phyloP scores from a whole-genome alignment of 495 filamentous ascomycete species.

The Trichoderma orchidacearum region DNA sequence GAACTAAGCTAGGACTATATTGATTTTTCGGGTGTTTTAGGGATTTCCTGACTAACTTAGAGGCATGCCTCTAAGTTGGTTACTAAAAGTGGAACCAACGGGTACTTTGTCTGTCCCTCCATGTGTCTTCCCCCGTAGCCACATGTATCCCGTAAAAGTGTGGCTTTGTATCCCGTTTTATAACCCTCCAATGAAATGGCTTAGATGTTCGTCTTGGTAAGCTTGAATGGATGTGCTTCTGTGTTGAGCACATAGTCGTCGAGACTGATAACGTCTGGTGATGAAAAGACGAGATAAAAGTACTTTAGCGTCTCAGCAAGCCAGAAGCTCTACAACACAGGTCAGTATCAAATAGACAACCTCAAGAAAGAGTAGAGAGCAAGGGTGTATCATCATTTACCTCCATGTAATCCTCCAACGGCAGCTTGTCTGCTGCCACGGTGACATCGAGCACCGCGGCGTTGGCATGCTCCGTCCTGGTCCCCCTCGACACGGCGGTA shows the following conservation, averaged over 20 bases:
- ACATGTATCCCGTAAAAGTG: too few species aligned
- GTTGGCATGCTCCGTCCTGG: conserved; percentile 43
- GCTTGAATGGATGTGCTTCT: conserved; percentile 42
- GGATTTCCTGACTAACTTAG: too few species aligned
- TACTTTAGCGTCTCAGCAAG: conserved; percentile 61
- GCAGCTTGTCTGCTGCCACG: not conserved
- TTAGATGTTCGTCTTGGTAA: too few species aligned
- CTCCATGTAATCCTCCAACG: conserved; percentile 4
- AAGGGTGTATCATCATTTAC: not conserved
- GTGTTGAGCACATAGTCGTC: conserved; percentile 37
- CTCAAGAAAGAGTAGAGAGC: not conserved
- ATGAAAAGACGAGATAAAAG: conserved; percentile 63
- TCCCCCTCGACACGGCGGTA: conserved; percentile 42
- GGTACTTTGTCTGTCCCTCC: too few species aligned
- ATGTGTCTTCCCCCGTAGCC: too few species aligned
- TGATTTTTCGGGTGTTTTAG: too few species aligned
- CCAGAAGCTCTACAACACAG: conserved; percentile 15
- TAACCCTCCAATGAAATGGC: not conserved
- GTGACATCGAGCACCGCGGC: conserved; percentile 44
- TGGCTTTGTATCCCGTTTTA: not conserved
- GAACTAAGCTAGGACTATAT: too few species aligned
- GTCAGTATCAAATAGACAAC: not conserved
- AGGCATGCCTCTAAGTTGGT: too few species aligned
- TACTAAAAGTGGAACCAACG: too few species aligned
- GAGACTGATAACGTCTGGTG: conserved; percentile 49